Conservation (phyloP, 176 grass and related monocot genomes). For the Carex pumila region DNA sequence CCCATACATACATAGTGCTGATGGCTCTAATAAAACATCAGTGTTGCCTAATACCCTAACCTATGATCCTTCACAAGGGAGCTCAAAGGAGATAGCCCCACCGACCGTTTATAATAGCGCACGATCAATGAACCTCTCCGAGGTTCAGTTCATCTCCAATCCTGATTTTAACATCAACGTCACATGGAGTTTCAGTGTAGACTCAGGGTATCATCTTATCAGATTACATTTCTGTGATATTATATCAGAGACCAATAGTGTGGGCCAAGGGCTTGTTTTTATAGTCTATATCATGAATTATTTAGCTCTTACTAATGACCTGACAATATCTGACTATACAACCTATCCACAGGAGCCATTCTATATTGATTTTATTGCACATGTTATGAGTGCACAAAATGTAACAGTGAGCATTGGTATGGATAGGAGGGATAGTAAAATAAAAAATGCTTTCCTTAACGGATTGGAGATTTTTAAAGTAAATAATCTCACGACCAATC, state of each 20-base stretch:
- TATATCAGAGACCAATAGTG: background rate
- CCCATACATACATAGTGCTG: background rate
- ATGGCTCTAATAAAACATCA: background rate
- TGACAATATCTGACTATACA: background rate
- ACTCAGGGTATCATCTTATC: conserved; percentile 20
- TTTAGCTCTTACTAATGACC: background rate
- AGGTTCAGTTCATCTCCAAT: accelerated
- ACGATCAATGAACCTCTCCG: conserved; percentile 11
- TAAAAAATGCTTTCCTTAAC: conserved; percentile 36
- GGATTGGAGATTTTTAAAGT: conserved; percentile 82
- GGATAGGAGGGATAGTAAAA: background rate
- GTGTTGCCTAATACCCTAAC: background rate
- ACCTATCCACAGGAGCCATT: background rate
- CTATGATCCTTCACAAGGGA: background rate
- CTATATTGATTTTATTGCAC: conserved; percentile 31
- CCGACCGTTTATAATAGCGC: conserved; percentile 40
- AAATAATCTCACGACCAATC: background rate
- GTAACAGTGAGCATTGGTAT: conserved; percentile 40
- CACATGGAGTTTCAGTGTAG: conserved; percentile 50
- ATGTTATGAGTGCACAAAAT: background rate
- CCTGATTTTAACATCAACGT: conserved; percentile 31
- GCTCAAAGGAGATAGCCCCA: conserved; percentile 30
- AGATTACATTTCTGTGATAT: conserved; percentile 78
- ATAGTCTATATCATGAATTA: conserved; percentile 36
- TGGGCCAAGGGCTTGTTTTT: conserved; percentile 11